Base-by-base conservation (phyloP, 169 alveolate genomes). In the Plasmodium relictum region DNA sequence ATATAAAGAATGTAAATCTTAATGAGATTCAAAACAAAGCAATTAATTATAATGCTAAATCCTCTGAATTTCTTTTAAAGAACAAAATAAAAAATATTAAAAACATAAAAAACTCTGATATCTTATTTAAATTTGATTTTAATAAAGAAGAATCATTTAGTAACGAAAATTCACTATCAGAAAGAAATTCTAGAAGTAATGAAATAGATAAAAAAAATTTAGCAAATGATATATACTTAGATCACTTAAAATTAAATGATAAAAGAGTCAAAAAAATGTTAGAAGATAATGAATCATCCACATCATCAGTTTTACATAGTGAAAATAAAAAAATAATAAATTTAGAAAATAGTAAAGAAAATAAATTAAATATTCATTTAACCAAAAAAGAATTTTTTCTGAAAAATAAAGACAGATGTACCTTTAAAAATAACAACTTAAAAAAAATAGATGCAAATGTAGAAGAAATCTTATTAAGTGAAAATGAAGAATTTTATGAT, bases 401-500 rank as follows among this genome's bases (percentile, higher is more conserved):
- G 63, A 42, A n/a, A 39, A 44, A 69, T 42, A 5, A 50, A 3
- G 20, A 71, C 54, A 52, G 24, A 52, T 41, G 14, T 8, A 50
- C n/a, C 20, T 58, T 50, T 10, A 71, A 71, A 50, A 10, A 52
- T 71, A 52, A 71, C 6, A 37, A 71, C 10, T 7, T 4, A 48
- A 50, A 0, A 3, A 39, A 39, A 10, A 31, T 26, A 14, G 68
- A 80, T 44, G 37, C 37, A 39, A 66, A 41, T 7, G 16, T 3
- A 4, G 83, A 80, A 52, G 90, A 80, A 54, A 22, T 50, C 18
- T 7, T 52, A 41, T 48, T 80, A 56, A 80, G 90, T 68, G 90
- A 80, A 61, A 80, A 80, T 50, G 85, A 68, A 80, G 90, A 80
- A 56, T 80, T 80, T 80, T 80, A 66, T 39, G 24, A 68, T 20